phyloP scores from a whole-genome alignment of 257 asterid genomes.

The Plantago elongata region DNA sequence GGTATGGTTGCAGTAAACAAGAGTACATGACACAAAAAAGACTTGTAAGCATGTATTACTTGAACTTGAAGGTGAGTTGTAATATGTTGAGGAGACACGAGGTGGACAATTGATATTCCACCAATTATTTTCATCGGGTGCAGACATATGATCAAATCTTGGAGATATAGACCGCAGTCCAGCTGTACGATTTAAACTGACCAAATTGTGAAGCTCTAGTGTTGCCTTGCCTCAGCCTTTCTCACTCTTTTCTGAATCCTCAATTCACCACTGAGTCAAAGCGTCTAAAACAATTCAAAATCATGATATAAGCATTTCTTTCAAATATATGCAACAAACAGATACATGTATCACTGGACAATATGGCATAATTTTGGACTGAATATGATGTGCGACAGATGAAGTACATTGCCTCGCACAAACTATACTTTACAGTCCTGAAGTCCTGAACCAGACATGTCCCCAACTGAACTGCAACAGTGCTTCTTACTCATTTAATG shows the following conservation, averaged over 20 bases:
- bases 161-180: conserved; percentile 25
- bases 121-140: conserved; percentile 54
- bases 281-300: conserved; percentile 18
- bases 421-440: too few species aligned
- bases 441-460: too few species aligned
- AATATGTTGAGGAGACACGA: conserved; percentile 42
- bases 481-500: too few species aligned
- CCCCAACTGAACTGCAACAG: too few species aligned
- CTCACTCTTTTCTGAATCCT: conserved; percentile 66
- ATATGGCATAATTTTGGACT: too few species aligned
- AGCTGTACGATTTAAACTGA: conserved; percentile 21
- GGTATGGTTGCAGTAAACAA: not conserved
- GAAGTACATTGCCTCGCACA: too few species aligned
- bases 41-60: conserved; percentile 34
- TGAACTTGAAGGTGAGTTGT: conserved; percentile 49
- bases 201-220: conserved; percentile 45
- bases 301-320: conserved; percentile 12
- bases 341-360: too few species aligned
- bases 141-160: conserved; percentile 72
- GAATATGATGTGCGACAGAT: too few species aligned
- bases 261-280: conserved; percentile 34
- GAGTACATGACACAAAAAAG: not conserved
- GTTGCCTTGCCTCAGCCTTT: conserved; percentile 50
- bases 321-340: not conserved
- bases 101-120: conserved; percentile 35